Evolutionary conservation across 345 rosid genomes (phyloP).

Genomic region (Barbarea vulgaris): DNA sequence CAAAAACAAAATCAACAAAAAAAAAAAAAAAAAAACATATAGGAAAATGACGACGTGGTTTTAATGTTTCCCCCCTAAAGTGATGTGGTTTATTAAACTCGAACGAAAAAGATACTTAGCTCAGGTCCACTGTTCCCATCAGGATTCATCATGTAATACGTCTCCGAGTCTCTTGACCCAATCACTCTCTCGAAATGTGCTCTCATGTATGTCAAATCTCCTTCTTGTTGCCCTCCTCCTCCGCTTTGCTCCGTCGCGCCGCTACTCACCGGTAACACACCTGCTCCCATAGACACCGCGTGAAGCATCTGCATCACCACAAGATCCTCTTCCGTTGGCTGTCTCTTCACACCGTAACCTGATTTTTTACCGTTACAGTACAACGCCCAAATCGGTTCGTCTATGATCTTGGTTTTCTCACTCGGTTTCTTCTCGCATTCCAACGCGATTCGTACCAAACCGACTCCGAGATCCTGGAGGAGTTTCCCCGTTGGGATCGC

Average conservation of each 20-base stretch:
- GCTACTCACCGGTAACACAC: slow-evolving; percentile 59
- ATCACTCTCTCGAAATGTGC: slow-evolving; percentile 78
- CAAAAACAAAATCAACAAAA: background rate
- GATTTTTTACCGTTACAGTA: slow-evolving; percentile 72
- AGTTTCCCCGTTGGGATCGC: slow-evolving; percentile 77
- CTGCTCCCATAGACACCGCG: slow-evolving; percentile 82
- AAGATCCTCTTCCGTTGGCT: slow-evolving; percentile 76
- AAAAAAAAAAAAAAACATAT: background rate
- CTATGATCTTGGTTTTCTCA: slow-evolving; percentile 60
- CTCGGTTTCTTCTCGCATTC: slow-evolving; percentile 73
- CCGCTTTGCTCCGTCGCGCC: slow-evolving; percentile 45
- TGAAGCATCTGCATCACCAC: slow-evolving; percentile 71
- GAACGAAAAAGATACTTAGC: slow-evolving; percentile 44
- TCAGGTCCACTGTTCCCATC: slow-evolving; percentile 80
- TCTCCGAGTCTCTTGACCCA: slow-evolving; percentile 86
- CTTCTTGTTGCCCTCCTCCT: slow-evolving; percentile 45
- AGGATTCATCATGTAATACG: slow-evolving; percentile 82
- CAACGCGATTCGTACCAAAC: slow-evolving; percentile 72
- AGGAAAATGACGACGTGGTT: background rate
- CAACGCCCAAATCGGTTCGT: slow-evolving; percentile 80
- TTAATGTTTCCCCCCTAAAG: background rate
- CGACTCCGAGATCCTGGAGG: slow-evolving; percentile 72
- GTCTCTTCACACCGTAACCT: slow-evolving; percentile 79
- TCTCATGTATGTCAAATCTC: slow-evolving; percentile 78
- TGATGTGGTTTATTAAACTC: slow-evolving; percentile 30